Evolutionary conservation across 305 asterid species (phyloP).

Genomic region (Fraxinus greggii): DNA sequence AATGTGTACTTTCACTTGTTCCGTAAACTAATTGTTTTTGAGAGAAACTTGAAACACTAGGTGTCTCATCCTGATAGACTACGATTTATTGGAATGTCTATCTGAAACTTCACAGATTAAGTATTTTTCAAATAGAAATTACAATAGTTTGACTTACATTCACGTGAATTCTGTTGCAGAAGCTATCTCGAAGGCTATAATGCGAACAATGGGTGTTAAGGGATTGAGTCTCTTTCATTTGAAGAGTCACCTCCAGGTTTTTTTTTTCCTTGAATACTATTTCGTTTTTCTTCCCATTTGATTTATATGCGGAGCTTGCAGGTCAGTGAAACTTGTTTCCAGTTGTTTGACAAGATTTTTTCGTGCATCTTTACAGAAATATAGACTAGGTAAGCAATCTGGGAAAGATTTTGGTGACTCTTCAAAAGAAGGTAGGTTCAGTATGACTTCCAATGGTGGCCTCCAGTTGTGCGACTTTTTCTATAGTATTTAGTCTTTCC

Average conservation of each 20-base stretch:
- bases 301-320: not conserved
- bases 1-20: not conserved
- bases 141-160: not conserved
- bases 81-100: constrained; percentile 1
- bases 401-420: constrained; percentile 75
- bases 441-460: constrained; percentile 17
- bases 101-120: constrained; percentile 8
- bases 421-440: constrained; percentile 73
- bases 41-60: not conserved
- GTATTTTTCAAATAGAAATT: not conserved
- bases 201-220: constrained; percentile 91
- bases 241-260: constrained; percentile 93
- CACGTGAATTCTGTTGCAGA: constrained; percentile 41
- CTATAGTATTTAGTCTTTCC: not conserved
- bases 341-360: not conserved
- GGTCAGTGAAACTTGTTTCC: constrained; percentile 1
- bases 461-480: not conserved
- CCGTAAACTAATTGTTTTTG: not conserved
- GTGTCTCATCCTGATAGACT: not conserved
- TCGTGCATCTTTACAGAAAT: constrained; percentile 56
- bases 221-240: constrained; percentile 85
- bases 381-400: constrained; percentile 84
- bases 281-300: not conserved
- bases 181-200: constrained; percentile 86
- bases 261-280: not conserved